A percentile compares a stretch with the other conserved stretches of the same genome.
phyloP scores from a whole-genome alignment of 352 stramenopile species.

The Pythium phragmitis region DNA sequence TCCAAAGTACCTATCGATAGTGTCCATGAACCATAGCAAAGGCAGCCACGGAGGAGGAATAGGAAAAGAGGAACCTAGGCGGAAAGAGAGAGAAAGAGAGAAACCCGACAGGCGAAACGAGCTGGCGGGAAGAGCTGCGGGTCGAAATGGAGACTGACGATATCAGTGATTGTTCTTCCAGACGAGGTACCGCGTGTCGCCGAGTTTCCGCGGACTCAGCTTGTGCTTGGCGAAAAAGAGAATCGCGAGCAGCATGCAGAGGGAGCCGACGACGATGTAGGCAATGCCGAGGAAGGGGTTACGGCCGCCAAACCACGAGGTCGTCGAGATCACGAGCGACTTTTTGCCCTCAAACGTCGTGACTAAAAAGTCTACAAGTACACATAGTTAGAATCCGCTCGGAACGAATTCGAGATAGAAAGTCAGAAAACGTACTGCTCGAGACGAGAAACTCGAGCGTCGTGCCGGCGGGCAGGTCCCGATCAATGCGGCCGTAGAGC shows the following conservation, averaged over 20 bases:
- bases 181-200: constrained; percentile 94
- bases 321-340: constrained; percentile 95
- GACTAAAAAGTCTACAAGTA: constrained; percentile 92
- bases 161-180: constrained; percentile 95
- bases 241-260: constrained; percentile 93
- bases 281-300: constrained; percentile 96
- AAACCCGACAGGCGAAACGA: no score
- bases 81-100: no score
- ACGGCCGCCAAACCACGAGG: constrained; percentile 95
- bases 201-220: constrained; percentile 93
- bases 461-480: constrained; percentile 86
- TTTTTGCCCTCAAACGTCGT: constrained; percentile 95
- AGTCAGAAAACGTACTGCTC: constrained; percentile 68
- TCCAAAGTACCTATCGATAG: no score
- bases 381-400: background rate
- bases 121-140: no score
- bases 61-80: no score
- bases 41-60: no score
- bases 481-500: constrained; percentile 98
- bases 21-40: no score
- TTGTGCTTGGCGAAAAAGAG: constrained; percentile 97
- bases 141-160: background rate
- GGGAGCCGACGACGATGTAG: constrained; percentile 94
- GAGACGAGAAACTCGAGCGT: constrained; percentile 92
- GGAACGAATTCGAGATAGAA: constrained; percentile 2